These are phyloP conservation scores for Diaporthe sp. DNA, from an alignment of 2,329 filamentous ascomycete species.

Conservation along the genomic window DNA sequence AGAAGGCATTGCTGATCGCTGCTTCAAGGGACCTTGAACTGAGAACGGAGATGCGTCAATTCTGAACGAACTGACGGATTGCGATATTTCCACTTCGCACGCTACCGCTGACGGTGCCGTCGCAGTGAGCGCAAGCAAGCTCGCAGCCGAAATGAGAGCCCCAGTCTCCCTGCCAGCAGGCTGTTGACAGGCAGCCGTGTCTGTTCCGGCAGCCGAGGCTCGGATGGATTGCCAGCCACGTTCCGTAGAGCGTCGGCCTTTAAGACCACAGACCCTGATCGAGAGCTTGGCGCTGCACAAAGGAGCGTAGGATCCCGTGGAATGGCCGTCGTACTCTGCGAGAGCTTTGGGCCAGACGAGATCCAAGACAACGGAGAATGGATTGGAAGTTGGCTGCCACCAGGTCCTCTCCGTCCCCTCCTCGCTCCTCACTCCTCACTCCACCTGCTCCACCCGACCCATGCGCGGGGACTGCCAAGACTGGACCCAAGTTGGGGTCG, in stretches of 20 bases:
- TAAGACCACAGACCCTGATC: slow-evolving; percentile 6
- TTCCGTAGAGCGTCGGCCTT: slow-evolving; percentile 11
- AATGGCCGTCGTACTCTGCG: neutral
- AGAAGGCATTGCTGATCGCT: slow-evolving; percentile 2
- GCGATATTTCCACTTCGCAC: slow-evolving; percentile 17
- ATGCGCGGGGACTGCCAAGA: neutral
- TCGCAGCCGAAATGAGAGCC: slow-evolving; percentile 32
- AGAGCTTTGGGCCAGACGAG: neutral
- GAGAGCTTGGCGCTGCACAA: slow-evolving; percentile 5
- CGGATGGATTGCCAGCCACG: slow-evolving; percentile 10
- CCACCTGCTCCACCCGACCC: neutral
- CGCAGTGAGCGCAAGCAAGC: slow-evolving; percentile 6
- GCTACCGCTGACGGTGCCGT: neutral
- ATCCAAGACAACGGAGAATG: neutral
- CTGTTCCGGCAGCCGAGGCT: slow-evolving; percentile 21
- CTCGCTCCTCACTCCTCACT: neutral
- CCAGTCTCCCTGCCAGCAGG: neutral
- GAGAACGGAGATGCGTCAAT: slow-evolving; percentile 6
- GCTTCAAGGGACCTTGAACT: neutral
- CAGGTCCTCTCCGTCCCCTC: neutral
- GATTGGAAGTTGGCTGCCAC: neutral
- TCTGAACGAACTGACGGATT: neutral
- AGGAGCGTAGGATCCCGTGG: slow-evolving; percentile 22
- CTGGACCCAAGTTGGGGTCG: slow-evolving; percentile 16
- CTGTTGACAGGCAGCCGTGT: slow-evolving; percentile 28